Base-by-base conservation (phyloP, 768 basidiomycete genomes). In the Sarcodon sp. region DNA sequence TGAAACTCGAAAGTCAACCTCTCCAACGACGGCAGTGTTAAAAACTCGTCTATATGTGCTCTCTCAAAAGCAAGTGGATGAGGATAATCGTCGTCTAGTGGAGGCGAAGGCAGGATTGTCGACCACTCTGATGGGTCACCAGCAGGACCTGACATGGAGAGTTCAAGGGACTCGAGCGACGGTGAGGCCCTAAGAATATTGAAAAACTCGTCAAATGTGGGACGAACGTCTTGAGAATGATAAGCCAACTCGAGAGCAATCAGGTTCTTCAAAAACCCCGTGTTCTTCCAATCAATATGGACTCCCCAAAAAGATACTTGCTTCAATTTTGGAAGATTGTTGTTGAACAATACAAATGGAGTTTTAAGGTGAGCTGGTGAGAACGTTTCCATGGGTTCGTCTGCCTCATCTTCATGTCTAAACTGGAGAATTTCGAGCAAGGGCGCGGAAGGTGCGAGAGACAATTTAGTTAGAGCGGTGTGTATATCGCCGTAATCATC, bases 211-310 rank as follows among this genome's bases (percentile, higher is more conserved):
- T 55, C 50, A 61, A 72, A 83, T 3, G 71, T 68, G 1, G 83
- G 85, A 10, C 82, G 75, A 11, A 79, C 80, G 55, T 82, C 76
- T 31, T 70, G 66, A 7, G 71, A 60, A 54, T 83, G 83, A 62
- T 73, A 84, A 0, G 77, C 73, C 37, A 87, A 64, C 54, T 81
- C 74, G 16, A 87, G 58, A 12, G 74, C 69, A 18, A 54, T 57
- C 31, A 87, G 63, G 11, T 66, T 69, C 13, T 56, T 52, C 21
- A 82, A 65, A 53, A 76, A 68, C 0, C 45, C 52, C 7, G 69
- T 65, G 33, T 67, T 64, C 32, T 70, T 65, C 85, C 85, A 87
- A 49, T 79, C 71, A 33, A 87, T 60, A 51, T 83, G 83, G 4
- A 85, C 78, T 35, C 82, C 83, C 77, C 79, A 83, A 27, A 87